Conservation (phyloP, 2,329 filamentous ascomycete species). For the Diplodia scrobiculata region DNA sequence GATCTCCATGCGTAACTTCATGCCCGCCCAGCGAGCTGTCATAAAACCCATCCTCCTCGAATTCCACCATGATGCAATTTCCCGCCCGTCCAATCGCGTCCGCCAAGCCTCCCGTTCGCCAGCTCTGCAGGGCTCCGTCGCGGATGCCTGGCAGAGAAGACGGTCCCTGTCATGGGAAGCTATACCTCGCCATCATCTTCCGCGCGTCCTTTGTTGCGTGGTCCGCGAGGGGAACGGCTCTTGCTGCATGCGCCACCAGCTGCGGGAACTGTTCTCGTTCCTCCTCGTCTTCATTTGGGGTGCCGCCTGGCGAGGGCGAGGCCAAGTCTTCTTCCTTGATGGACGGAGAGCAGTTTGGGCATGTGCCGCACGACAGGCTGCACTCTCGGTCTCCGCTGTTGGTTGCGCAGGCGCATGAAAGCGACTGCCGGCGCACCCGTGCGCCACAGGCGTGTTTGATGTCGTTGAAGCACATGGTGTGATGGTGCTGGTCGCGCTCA, state of each 20-base stretch:
- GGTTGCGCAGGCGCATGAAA: conserved; percentile 22
- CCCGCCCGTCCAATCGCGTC: background rate
- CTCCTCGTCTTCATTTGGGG: background rate
- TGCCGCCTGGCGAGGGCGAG: background rate
- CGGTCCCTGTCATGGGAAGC: background rate
- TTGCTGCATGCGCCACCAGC: background rate
- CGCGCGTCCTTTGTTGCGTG: conserved; percentile 13
- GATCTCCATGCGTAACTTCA: background rate
- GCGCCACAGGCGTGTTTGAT: conserved; percentile 26
- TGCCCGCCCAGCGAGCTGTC: conserved; percentile 12
- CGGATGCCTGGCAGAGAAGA: background rate
- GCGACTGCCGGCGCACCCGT: conserved; percentile 20
- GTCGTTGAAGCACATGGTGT: conserved; percentile 26
- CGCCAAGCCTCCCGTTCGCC: background rate
- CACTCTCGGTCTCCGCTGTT: conserved; percentile 28
- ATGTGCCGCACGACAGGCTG: conserved; percentile 27
- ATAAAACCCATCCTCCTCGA: background rate
- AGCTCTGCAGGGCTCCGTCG: background rate
- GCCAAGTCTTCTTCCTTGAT: background rate
- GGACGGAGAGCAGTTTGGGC: conserved; percentile 3
- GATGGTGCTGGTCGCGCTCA: background rate
- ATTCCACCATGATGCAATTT: background rate
- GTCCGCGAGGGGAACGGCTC: background rate
- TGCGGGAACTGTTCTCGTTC: background rate
- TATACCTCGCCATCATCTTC: conserved; percentile 20